These are phyloP conservation scores for Colletotrichum trifolii DNA, from an alignment of 2,329 filamentous ascomycete species.

Conservation along the genomic window DNA sequence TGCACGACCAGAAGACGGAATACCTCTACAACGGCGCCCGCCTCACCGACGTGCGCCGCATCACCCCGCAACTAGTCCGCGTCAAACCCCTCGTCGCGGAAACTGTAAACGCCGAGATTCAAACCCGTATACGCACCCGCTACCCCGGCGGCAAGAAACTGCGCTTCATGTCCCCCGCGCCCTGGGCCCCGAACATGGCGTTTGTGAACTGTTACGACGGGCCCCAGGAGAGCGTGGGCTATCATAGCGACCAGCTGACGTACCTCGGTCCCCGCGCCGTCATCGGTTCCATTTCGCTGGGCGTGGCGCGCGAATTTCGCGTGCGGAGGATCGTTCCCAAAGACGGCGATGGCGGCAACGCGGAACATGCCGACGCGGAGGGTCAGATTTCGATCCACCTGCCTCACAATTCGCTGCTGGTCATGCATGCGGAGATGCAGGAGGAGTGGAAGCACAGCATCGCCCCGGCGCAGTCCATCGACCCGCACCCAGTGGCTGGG, in stretches of 20 bases:
- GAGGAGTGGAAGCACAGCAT: conserved; percentile 96
- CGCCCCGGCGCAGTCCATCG: conserved; percentile 77
- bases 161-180: conserved; percentile 76
- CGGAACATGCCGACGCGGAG: conserved; percentile 69
- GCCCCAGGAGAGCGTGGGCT: conserved; percentile 84
- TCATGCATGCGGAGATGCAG: conserved; percentile 99
- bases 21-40: conserved; percentile 88
- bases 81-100: conserved; percentile 77
- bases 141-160: conserved; percentile 80
- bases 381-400: conserved; percentile 94
- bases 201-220: conserved; percentile 96
- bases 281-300: conserved; percentile 90
- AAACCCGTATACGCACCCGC: conserved; percentile 72
- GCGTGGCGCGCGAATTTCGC: conserved; percentile 93
- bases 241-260: conserved; percentile 91
- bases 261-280: conserved; percentile 90
- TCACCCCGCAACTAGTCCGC: conserved; percentile 78
- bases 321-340: conserved; percentile 80
- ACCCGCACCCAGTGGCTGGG: conserved; percentile 84
- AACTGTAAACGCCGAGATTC: conserved; percentile 83
- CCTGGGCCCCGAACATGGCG: conserved; percentile 88
- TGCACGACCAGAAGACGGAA: conserved; percentile 76
- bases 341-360: conserved; percentile 54
- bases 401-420: conserved; percentile 90
- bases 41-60: conserved; percentile 79